A percentile compares a stretch with the other conserved stretches of the same genome.
phyloP scores from a whole-genome alignment of 352 stramenopile genomes.

The Globisporangium paddicum region DNA sequence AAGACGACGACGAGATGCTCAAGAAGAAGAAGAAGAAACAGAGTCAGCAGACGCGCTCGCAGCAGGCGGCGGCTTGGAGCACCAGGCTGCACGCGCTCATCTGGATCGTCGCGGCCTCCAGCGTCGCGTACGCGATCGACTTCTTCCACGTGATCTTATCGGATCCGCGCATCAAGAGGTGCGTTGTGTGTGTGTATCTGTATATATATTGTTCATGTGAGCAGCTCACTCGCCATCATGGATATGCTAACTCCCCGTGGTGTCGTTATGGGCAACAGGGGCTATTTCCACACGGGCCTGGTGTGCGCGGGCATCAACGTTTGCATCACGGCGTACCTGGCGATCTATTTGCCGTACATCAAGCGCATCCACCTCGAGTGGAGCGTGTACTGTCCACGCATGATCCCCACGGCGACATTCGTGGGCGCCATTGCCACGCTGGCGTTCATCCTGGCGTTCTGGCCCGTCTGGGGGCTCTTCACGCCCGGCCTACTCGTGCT shows the following conservation, averaged over 20 bases:
- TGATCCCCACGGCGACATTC: slow-evolving; percentile 85
- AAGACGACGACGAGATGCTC: slow-evolving; percentile 25
- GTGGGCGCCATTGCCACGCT: slow-evolving; percentile 59
- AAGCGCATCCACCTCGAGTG: slow-evolving; percentile 79
- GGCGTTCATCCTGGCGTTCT: slow-evolving; percentile 85
- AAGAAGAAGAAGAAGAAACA: slow-evolving; percentile 22
- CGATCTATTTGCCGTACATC: slow-evolving; percentile 85
- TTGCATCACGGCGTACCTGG: slow-evolving; percentile 87
- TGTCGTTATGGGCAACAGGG: slow-evolving; percentile 23
- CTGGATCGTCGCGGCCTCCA: slow-evolving; percentile 54
- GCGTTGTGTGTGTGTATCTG: neutral
- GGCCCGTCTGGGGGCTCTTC: slow-evolving; percentile 90
- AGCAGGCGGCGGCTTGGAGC: slow-evolving; percentile 53
- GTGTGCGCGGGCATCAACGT: slow-evolving; percentile 75
- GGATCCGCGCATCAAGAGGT: slow-evolving; percentile 52
- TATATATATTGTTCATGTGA: neutral
- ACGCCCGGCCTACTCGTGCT: slow-evolving; percentile 87
- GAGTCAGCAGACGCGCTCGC: slow-evolving; percentile 24
- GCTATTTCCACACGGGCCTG: slow-evolving; percentile 77
- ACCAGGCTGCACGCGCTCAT: slow-evolving; percentile 71
- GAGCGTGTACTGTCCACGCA: slow-evolving; percentile 91
- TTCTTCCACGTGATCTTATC: slow-evolving; percentile 69
- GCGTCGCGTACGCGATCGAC: slow-evolving; percentile 58
- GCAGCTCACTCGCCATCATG: neutral
- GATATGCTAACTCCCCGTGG: slow-evolving; percentile 1